Base-by-base conservation (phyloP, 768 basidiomycete genomes). In the Suillus paluster region DNA sequence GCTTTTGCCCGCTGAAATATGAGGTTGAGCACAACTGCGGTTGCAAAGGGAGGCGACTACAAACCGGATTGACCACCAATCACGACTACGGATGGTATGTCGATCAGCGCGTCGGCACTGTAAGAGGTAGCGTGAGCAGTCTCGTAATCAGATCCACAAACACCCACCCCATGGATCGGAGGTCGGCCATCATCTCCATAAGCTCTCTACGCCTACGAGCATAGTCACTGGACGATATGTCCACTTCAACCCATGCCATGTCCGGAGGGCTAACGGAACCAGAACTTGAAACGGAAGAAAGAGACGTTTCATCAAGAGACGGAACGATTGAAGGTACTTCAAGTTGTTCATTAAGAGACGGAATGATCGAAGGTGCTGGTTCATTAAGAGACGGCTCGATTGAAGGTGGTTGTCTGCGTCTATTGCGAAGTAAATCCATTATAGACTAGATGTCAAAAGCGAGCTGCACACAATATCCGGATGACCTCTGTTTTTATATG, bases 1-100 rank as follows among this genome's bases (percentile, higher is more conserved):
- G 61, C 86, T 86, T 64, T 86, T 87, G 4, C 85, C 85, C 5
- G 84, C 85, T 86, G 25, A 60, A 6, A 57, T 11, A 17, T 44
- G 46, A 58, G 65, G 57, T 53, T 25, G 54, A 46, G 12, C 27
- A n/a, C 15, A 46, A 48, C 39, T 11, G 30, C 12, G 4, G 30
- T 34, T 12, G 2, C 25, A 27, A 42, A 0, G 15, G 12, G 30
- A 27, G 52, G 33, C 4, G 21, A 6, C 44, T 23, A 61, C 80
- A 36, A 58, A 84, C 84, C 83, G 0, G 85, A 86, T 62, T 86
- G 85, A 10, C 80, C 76, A 1, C 85, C 86, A 33, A 86, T 86
- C 6, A 86, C 85, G 0, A 78, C 82, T 11, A 86, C 79, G 8
- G 79, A 75, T n/a, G 85, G 85, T 15, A 85, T 65, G 60, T 82